Evolutionary conservation across 73 alveolate genomes (phyloP).

Genomic region (Breviolum minutum): DNA sequence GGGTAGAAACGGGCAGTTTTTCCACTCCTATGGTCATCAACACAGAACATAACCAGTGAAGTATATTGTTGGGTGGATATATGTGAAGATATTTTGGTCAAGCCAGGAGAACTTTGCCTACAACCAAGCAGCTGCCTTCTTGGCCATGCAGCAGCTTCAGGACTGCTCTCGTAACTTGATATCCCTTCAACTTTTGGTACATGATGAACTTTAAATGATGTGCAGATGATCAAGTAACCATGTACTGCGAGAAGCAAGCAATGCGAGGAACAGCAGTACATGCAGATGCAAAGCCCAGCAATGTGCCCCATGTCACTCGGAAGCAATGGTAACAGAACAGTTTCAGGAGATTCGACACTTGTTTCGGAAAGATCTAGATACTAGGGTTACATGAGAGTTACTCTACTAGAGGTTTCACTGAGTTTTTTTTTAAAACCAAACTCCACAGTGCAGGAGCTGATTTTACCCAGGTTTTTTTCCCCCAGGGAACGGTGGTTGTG

Average conservation of each 20-base stretch:
- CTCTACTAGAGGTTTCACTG: not conserved
- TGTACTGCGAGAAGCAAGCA: not conserved
- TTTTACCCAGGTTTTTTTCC: no score
- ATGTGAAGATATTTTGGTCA: not conserved
- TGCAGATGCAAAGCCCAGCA: slow-evolving; percentile 78
- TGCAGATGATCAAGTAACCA: not conserved
- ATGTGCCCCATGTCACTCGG: slow-evolving; percentile 61
- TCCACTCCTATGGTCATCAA: not conserved
- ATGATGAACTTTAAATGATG: not conserved
- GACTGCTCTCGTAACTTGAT: not conserved
- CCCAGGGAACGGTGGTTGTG: no score
- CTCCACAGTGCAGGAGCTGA: no score
- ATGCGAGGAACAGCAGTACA: slow-evolving; percentile 86
- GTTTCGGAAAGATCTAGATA: not conserved
- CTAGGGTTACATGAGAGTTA: not conserved
- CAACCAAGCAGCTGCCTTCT: slow-evolving; percentile 70
- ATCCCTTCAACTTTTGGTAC: not conserved
- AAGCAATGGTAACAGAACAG: not conserved
- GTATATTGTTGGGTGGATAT: not conserved
- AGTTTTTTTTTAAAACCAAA: no score
- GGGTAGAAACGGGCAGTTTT: not conserved
- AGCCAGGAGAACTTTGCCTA: slow-evolving; percentile 65
- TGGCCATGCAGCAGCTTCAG: slow-evolving; percentile 93
- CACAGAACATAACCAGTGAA: not conserved
- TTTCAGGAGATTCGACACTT: not conserved